Evolutionary conservation across 495 filamentous ascomycete genomes (phyloP).

Genomic region (Thozetella sp.): DNA sequence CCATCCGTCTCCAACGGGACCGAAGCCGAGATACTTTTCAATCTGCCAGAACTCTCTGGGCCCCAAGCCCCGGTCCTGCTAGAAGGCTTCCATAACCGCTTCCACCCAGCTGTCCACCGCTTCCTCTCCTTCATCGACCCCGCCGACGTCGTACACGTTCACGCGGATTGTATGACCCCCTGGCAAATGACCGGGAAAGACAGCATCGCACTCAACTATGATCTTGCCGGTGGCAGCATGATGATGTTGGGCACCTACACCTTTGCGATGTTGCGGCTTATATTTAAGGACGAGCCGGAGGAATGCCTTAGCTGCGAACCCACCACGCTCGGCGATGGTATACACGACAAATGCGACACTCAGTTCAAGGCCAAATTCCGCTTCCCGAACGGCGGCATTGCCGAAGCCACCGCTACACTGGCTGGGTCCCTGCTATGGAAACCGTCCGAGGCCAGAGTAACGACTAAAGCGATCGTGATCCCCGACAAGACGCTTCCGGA

Average conservation of each 20-base stretch:
- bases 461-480: constrained; percentile 27
- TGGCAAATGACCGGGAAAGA: constrained; percentile 27
- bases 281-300: constrained; percentile 33
- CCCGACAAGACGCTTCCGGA: constrained; percentile 21
- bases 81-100: constrained; percentile 61
- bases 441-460: constrained; percentile 12
- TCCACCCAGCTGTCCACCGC: constrained; percentile 54
- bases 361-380: constrained; percentile 38
- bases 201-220: constrained; percentile 59
- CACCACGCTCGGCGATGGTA: constrained; percentile 21
- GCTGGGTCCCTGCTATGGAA: constrained; percentile 15
- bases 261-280: constrained; percentile 38
- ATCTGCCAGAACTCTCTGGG: constrained; percentile 23
- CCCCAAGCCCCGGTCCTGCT: constrained; percentile 47
- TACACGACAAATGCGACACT: constrained; percentile 35
- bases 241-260: constrained; percentile 59
- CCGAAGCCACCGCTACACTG: constrained; percentile 27
- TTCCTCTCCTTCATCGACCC: constrained; percentile 46
- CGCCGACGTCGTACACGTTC: constrained; percentile 35
- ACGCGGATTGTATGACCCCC: constrained; percentile 27
- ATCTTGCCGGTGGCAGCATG: constrained; percentile 54
- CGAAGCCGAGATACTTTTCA: constrained; percentile 49
- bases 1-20: constrained; percentile 50
- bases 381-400: constrained; percentile 44
- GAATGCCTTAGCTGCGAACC: constrained; percentile 38